A percentile compares a stretch with the other conserved stretches of the same genome.
These are phyloP conservation scores for Skeletonema potamos DNA, from an alignment of 108 stramenopile genomes.

Conservation along the genomic window DNA sequence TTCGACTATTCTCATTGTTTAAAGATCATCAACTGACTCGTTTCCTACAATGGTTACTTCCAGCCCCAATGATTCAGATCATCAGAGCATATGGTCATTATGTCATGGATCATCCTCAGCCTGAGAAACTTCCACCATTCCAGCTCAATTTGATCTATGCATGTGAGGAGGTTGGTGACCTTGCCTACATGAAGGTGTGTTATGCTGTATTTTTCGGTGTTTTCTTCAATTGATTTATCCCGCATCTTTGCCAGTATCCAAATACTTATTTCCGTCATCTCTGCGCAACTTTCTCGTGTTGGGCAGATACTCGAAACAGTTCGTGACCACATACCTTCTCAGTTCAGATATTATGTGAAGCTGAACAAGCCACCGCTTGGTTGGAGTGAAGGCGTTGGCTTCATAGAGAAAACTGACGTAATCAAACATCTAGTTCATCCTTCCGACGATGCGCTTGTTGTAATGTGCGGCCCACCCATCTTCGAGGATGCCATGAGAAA, in stretches of 20 bases:
- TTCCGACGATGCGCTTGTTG: constrained; percentile 28
- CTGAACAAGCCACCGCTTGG: constrained; percentile 52
- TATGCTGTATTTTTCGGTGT: no score
- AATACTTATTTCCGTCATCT: no score
- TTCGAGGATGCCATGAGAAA: constrained; percentile 49
- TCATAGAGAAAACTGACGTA: constrained; percentile 38
- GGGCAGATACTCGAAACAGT: constrained; percentile 29
- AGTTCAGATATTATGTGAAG: constrained; percentile 43
- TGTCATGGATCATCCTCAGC: background rate
- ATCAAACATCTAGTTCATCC: constrained; percentile 30
- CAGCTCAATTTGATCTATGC: constrained; percentile 55
- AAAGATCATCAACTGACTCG: no score
- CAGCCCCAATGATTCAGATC: no score
- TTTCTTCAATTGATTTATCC: no score
- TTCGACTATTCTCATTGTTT: no score
- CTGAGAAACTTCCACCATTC: constrained; percentile 18
- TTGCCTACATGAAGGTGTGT: constrained; percentile 56
- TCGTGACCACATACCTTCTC: constrained; percentile 14
- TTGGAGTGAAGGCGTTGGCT: constrained; percentile 60
- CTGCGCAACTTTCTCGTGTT: no score
- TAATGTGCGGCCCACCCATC: constrained; percentile 55
- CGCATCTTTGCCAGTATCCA: no score
- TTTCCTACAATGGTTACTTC: no score
- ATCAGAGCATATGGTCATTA: no score
- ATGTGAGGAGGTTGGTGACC: constrained; percentile 39